A percentile compares a stretch with the other conserved stretches of the same genome.
Evolutionary conservation across 768 basidiomycete genomes (phyloP).

Genomic region (Collybia mongolica): DNA sequence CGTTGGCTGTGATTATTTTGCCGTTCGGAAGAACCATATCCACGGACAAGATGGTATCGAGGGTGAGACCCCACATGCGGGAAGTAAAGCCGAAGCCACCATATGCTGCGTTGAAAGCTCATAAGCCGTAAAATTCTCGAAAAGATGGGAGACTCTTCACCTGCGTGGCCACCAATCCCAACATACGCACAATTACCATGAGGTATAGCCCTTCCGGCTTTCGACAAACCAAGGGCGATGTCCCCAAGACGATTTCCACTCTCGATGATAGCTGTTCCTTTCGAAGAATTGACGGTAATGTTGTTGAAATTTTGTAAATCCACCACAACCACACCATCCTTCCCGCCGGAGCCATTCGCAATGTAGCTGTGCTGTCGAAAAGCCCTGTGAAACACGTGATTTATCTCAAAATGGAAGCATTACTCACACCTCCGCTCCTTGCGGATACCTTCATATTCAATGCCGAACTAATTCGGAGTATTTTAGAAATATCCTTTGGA

Average conservation of each 20-base stretch:
- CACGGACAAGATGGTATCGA: conserved; percentile 42
- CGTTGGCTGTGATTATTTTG: conserved; percentile 37
- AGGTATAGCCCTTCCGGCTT: conserved; percentile 42
- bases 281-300: conserved; percentile 31
- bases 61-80: conserved; percentile 47
- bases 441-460: conserved; percentile 36
- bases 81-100: conserved; percentile 51
- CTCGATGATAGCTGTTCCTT: conserved; percentile 35
- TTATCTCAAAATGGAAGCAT: background rate
- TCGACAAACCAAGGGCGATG: conserved; percentile 36
- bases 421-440: conserved; percentile 41
- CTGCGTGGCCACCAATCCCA: conserved; percentile 38
- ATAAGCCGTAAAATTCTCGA: background rate
- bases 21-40: conserved; percentile 46
- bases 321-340: conserved; percentile 40
- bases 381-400: background rate
- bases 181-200: conserved; percentile 43
- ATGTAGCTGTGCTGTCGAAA: conserved; percentile 44
- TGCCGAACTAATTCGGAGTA: conserved; percentile 32
- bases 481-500: conserved; percentile 30
- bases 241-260: conserved; percentile 48
- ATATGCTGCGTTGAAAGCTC: conserved; percentile 20
- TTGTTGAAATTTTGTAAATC: conserved; percentile 41
- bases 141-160: conserved; percentile 12
- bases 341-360: conserved; percentile 46